Percentiles rank a stretch among this genome's conserved stretches.
Evolutionary conservation across 2,329 filamentous ascomycete genomes (phyloP).

Genomic region (Curvularia sp.): DNA sequence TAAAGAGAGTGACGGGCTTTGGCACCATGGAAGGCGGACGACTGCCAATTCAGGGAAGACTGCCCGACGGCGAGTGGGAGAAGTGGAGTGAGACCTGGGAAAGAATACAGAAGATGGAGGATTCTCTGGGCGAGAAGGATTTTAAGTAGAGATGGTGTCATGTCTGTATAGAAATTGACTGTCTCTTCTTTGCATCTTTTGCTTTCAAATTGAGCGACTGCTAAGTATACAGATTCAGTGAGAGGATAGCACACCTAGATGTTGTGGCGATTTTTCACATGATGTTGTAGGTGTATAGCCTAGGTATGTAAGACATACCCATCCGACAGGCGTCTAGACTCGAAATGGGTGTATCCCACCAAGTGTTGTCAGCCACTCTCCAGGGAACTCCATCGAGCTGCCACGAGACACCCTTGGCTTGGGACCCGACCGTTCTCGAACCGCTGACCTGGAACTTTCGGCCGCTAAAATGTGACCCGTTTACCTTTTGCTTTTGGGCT

Average conservation of each 20-base stretch:
- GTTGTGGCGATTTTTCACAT: background rate
- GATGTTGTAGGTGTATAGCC: too few species aligned
- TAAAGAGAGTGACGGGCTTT: constrained; percentile 64
- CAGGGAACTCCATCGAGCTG: background rate
- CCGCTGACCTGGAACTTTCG: background rate
- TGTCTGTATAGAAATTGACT: background rate
- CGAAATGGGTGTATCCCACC: background rate
- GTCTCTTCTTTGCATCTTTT: background rate
- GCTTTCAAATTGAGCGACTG: background rate
- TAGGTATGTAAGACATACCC: background rate
- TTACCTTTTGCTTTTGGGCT: background rate
- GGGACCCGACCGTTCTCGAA: background rate
- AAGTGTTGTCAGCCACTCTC: background rate
- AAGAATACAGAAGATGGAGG: constrained; percentile 43
- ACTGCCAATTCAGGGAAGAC: constrained; percentile 64
- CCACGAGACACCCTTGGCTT: background rate
- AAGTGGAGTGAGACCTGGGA: constrained; percentile 45
- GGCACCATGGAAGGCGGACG: constrained; percentile 67
- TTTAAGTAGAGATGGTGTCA: constrained; percentile 22
- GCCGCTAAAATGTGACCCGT: background rate
- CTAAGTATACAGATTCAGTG: background rate
- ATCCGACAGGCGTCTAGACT: background rate
- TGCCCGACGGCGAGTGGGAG: constrained; percentile 66
- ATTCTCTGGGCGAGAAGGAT: constrained; percentile 38
- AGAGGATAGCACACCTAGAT: too few species aligned